phyloP scores from a whole-genome alignment of 441 rosid genomes.

The Bruguiera hainesii region DNA sequence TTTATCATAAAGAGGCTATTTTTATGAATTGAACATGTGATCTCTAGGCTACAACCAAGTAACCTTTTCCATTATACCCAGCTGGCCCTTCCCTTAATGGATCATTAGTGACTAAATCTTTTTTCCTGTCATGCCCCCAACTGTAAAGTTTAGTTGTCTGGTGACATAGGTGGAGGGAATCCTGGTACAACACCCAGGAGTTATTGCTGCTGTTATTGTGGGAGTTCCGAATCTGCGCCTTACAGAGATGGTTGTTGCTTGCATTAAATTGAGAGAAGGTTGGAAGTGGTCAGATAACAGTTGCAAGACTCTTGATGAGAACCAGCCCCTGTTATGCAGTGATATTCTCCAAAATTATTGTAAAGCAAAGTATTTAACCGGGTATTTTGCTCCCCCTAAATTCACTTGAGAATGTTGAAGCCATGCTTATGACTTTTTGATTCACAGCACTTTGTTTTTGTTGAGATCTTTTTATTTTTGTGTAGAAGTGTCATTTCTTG shows the following conservation, averaged over 20 bases:
- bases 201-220: slow-evolving; percentile 46
- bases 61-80: no score
- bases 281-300: slow-evolving; percentile 61
- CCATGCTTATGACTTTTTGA: neutral
- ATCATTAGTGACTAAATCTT: neutral
- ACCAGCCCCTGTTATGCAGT: slow-evolving; percentile 38
- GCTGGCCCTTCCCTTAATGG: no score
- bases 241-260: slow-evolving; percentile 77
- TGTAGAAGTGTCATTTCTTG: no score
- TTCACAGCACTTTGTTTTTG: neutral
- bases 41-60: no score
- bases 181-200: slow-evolving; percentile 58
- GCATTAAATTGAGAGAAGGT: slow-evolving; percentile 47
- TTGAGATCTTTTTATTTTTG: neutral
- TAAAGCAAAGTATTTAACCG: slow-evolving; percentile 46
- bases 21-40: no score
- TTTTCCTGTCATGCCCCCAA: neutral
- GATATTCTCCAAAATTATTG: slow-evolving; percentile 46
- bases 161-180: slow-evolving; percentile 54
- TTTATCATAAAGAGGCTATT: no score
- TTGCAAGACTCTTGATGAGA: slow-evolving; percentile 2
- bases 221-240: slow-evolving; percentile 63
- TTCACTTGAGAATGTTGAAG: neutral
- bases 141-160: neutral
- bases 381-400: slow-evolving; percentile 29